Conservation (phyloP, 2,329 filamentous ascomycete species). For the Plenodomus biglobosus region DNA sequence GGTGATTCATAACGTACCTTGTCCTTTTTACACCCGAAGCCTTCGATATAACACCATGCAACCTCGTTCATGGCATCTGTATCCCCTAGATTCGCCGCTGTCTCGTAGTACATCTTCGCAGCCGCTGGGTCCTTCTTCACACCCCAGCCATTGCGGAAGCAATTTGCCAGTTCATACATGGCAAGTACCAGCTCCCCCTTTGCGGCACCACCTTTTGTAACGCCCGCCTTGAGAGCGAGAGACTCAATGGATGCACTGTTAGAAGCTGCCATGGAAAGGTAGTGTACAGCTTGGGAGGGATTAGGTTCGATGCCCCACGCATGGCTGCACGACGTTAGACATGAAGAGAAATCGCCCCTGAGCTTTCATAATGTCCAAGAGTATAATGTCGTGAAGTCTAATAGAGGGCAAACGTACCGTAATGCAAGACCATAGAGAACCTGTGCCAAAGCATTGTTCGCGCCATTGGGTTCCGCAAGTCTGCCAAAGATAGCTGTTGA, state of each 20-base stretch:
- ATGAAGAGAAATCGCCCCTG: neutral
- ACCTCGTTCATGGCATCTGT: conserved; percentile 97
- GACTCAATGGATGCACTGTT: conserved; percentile 88
- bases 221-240: conserved; percentile 78
- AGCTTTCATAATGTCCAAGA: conserved; percentile 16
- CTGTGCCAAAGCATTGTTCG: conserved; percentile 91
- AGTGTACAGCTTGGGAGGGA: conserved; percentile 72
- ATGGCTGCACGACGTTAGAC: conserved; percentile 60
- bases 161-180: conserved; percentile 92
- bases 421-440: conserved; percentile 93
- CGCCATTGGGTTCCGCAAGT: conserved; percentile 78
- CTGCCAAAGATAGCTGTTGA: conserved; percentile 85
- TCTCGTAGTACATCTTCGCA: conserved; percentile 92
- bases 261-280: conserved; percentile 83
- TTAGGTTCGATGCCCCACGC: conserved; percentile 86
- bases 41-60: conserved; percentile 93
- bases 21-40: conserved; percentile 97
- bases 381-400: conserved; percentile 22
- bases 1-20: conserved; percentile 68
- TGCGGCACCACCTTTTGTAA: conserved; percentile 89
- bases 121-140: conserved; percentile 82
- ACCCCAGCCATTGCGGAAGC: conserved; percentile 93
- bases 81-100: conserved; percentile 92
- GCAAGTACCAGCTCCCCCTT: conserved; percentile 96
- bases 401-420: conserved; percentile 57